Evolutionary conservation across 768 basidiomycete genomes (phyloP).

Genomic region (Serendipita indica): DNA sequence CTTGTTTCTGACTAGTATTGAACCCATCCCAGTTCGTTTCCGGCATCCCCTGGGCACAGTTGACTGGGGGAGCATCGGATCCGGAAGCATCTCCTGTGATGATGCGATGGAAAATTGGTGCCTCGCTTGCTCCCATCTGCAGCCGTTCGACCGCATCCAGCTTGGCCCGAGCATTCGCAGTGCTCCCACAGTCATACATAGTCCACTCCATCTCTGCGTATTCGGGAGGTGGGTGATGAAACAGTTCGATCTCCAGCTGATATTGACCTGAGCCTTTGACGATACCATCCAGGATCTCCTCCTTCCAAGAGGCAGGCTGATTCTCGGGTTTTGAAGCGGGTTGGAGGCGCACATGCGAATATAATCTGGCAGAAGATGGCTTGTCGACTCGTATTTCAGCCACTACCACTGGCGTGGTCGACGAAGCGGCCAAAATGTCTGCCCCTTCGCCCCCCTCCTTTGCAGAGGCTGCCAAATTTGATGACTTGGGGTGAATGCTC

Average conservation of each 20-base stretch:
- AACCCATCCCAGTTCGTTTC: constrained; percentile 19
- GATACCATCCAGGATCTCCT: constrained; percentile 42
- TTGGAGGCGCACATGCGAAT: constrained; percentile 49
- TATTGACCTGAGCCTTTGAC: constrained; percentile 40
- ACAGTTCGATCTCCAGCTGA: constrained; percentile 37
- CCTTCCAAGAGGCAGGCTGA: constrained; percentile 25
- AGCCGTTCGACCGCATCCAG: constrained; percentile 43
- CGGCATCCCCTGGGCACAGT: background rate
- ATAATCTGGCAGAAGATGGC: constrained; percentile 35
- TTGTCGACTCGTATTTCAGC: constrained; percentile 45
- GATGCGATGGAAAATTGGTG: constrained; percentile 36
- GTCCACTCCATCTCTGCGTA: constrained; percentile 46
- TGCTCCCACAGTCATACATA: constrained; percentile 44
- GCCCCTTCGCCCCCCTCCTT: background rate
- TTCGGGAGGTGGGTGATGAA: constrained; percentile 49
- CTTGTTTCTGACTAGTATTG: constrained; percentile 41
- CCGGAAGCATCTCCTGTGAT: constrained; percentile 26
- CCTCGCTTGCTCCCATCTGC: constrained; percentile 27
- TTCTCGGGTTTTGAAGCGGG: constrained; percentile 42
- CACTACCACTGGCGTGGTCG: constrained; percentile 21
- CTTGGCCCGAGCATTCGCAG: constrained; percentile 51
- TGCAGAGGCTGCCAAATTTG: constrained; percentile 11
- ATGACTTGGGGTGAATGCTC: constrained; percentile 23
- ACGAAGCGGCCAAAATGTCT: background rate
- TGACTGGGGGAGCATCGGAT: constrained; percentile 9